Conservation (phyloP, 2,329 filamentous ascomycete species). For the Blumeria graminis region DNA sequence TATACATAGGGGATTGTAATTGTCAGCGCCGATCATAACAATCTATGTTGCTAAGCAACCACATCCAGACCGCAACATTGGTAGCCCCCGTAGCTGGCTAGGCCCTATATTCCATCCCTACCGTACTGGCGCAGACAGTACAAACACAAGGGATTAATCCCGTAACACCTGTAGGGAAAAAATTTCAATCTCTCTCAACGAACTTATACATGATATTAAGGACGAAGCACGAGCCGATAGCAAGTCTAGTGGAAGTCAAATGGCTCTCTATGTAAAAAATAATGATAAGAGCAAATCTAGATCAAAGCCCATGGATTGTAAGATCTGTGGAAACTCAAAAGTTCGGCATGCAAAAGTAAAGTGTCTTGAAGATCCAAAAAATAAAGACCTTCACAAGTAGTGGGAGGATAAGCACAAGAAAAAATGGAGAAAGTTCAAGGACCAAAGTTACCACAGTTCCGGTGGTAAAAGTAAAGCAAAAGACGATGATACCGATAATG, state of each 20-base stretch:
- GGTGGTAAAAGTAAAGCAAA: neutral
- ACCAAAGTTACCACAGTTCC: neutral
- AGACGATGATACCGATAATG: neutral
- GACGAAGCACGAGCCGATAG: too few species aligned
- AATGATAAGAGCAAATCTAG: too few species aligned
- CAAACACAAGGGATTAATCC: too few species aligned
- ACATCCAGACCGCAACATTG: too few species aligned
- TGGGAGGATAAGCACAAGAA: neutral
- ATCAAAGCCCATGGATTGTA: neutral
- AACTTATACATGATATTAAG: neutral
- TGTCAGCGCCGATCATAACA: too few species aligned
- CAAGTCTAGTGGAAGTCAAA: too few species aligned
- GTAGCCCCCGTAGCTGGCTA: too few species aligned
- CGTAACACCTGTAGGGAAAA: neutral
- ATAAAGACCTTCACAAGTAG: neutral
- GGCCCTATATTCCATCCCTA: too few species aligned
- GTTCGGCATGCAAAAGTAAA: neutral
- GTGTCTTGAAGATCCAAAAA: neutral
- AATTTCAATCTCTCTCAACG: neutral
- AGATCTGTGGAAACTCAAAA: neutral
- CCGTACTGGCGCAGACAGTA: too few species aligned
- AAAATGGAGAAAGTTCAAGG: neutral
- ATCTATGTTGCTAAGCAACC: too few species aligned
- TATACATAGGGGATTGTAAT: too few species aligned
- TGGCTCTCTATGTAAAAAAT: too few species aligned